Conservation (phyloP, 164 flowering plant genomes). For the Stephania japonica region DNA sequence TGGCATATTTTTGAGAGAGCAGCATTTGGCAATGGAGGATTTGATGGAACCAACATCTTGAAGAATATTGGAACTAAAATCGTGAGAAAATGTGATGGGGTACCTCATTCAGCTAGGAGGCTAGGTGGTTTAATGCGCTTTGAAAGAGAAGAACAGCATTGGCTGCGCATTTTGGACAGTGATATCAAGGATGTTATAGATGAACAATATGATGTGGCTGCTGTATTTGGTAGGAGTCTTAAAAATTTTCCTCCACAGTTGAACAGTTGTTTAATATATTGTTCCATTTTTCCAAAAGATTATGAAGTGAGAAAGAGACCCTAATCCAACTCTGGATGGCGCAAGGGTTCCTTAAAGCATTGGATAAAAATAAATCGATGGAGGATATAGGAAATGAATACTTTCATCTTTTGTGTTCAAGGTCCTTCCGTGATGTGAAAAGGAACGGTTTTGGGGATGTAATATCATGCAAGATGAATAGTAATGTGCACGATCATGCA, state of each 20-base stretch:
- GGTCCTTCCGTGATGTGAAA: slow-evolving; percentile 5
- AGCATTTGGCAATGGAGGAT: no score
- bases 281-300: slow-evolving; percentile 18
- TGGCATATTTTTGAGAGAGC: no score
- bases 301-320: slow-evolving; percentile 3
- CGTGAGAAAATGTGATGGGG: no score
- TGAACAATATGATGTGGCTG: neutral
- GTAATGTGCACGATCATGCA: slow-evolving; percentile 13
- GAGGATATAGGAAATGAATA: slow-evolving; percentile 8
- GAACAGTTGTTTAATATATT: slow-evolving; percentile 23
- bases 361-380: neutral
- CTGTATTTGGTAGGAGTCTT: neutral
- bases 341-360: slow-evolving; percentile 17
- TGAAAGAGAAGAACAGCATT: no score
- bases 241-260: slow-evolving; percentile 12
- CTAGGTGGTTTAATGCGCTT: no score
- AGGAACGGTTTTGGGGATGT: neutral
- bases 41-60: no score
- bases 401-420: neutral
- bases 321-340: slow-evolving; percentile 24
- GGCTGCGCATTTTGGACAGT: slow-evolving; percentile 11
- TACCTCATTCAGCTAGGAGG: no score
- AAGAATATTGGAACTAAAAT: no score
- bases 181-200: slow-evolving; percentile 10
- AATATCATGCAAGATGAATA: slow-evolving; percentile 15